Evolutionary conservation across 306 rosid genomes (phyloP), one percentile per base, ranked within the genome.

Genomic region (Trifolium dubium): DNA sequence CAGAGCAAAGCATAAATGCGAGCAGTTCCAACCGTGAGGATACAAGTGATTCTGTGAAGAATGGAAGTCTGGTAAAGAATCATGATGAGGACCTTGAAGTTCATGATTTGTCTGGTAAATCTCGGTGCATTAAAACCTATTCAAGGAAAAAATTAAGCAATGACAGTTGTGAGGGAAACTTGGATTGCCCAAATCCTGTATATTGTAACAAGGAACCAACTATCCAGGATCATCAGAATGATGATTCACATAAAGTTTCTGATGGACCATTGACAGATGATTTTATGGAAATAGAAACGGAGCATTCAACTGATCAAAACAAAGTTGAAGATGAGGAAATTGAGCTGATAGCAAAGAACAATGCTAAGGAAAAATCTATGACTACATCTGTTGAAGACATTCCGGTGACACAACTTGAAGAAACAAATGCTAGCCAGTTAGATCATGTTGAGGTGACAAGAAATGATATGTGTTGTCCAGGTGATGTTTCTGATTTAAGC

Each of bases 401-500:
- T 64, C 66, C 68, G 53, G 77, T 41, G 34, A 79, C 39, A n/a
- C 72, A 62, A 34, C 12, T 43, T 43, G 81, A 67, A 64, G 83
- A 62, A 35, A 76, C 71, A 75, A 70, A 55, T 81, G 59, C 68
- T 71, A 44, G 43, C 76, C 62, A 28, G 78, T 31, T 65, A 54
- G 80, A 66, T 56, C 58, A 29, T 63, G 43, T 23, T 31, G 80
- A 71, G 32, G 64, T 39, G 44, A 51, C 79, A 75, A 58, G 76
- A 58, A 69, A 5, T 54, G 61, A 69, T 72, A n/a, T 49, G 37
- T 9, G 47, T 62, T 43, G 58, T 58, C 65, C 72, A 62, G 81
- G 69, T 63, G 79, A 77, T 58, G 71, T 71, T 55, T 66, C 82
- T 76, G n/a, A n/a, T n/a, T n/a, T n/a, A n/a, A n/a, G n/a, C n/a